phyloP scores from a whole-genome alignment of 108 stramenopile species.

The Cyclostephanos tholiformis region DNA sequence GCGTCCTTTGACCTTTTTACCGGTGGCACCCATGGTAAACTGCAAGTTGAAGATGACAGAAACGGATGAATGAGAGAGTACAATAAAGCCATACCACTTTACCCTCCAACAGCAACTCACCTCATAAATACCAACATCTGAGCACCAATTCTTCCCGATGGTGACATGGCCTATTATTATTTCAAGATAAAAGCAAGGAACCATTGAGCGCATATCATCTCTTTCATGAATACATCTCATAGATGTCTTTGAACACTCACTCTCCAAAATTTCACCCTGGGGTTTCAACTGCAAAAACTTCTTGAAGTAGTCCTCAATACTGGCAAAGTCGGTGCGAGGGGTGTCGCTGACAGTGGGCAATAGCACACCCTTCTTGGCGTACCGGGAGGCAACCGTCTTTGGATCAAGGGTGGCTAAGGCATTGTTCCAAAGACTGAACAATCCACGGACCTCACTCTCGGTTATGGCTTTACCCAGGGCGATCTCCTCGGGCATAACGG shows the following conservation, averaged over 20 bases:
- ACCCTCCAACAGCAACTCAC: conserved; percentile 1
- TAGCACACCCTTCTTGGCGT: conserved; percentile 49
- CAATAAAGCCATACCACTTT: background rate
- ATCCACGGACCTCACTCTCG: conserved; percentile 47
- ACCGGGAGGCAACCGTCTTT: conserved; percentile 42
- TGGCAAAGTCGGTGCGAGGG: conserved; percentile 57
- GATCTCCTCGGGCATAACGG: conserved; percentile 62
- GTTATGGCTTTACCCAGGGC: conserved; percentile 39
- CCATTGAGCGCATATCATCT: too few species aligned
- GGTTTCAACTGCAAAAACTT: conserved; percentile 61
- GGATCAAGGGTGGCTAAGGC: conserved; percentile 61
- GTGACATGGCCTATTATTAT: conserved; percentile 25
- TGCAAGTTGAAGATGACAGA: background rate
- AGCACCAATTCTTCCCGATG: conserved; percentile 57
- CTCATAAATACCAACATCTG: conserved; percentile 66
- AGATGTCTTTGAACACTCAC: background rate
- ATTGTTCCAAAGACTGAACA: conserved; percentile 67
- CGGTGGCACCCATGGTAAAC: conserved; percentile 59
- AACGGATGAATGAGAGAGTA: background rate
- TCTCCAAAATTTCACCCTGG: conserved; percentile 59
- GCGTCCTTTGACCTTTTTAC: conserved; percentile 54
- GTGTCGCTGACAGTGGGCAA: conserved; percentile 56
- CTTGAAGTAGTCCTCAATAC: conserved; percentile 60
- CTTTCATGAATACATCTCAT: too few species aligned
- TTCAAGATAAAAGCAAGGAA: too few species aligned